phyloP scores from a whole-genome alignment of 1,284 basidiomycete genomes.

The Anthracocystis setariae region DNA sequence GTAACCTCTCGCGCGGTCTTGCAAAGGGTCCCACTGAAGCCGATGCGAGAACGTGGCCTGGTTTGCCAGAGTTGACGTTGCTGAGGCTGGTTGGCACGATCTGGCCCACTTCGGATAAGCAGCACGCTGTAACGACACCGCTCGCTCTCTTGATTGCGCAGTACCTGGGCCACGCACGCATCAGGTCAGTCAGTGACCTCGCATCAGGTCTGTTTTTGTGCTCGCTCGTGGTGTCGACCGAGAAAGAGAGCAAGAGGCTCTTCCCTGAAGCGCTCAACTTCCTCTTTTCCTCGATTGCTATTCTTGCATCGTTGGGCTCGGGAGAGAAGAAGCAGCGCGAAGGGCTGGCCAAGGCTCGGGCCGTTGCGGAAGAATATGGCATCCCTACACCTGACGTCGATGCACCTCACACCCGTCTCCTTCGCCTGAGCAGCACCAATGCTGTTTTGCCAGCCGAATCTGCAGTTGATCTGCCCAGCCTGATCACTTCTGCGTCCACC shows the following conservation, averaged over 20 bases:
- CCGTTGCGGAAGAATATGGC: constrained; percentile 54
- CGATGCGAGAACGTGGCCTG: constrained; percentile 86
- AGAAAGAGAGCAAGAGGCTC: constrained; percentile 83
- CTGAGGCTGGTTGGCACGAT: constrained; percentile 81
- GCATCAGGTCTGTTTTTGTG: constrained; percentile 88
- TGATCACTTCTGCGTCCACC: constrained; percentile 14
- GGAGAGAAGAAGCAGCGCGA: constrained; percentile 24
- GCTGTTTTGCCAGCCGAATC: constrained; percentile 12
- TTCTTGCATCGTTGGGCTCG: constrained; percentile 73
- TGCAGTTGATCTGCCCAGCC: constrained; percentile 30
- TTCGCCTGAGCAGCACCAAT: constrained; percentile 21
- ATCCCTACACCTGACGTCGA: constrained; percentile 63
- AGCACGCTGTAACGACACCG: constrained; percentile 87
- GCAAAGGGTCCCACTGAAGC: constrained; percentile 76
- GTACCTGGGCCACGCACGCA: constrained; percentile 85
- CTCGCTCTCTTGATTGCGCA: constrained; percentile 87
- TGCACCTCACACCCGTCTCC: constrained; percentile 39
- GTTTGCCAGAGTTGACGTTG: constrained; percentile 81
- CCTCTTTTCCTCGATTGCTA: constrained; percentile 76
- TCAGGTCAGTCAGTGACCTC: constrained; percentile 80
- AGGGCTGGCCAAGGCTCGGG: constrained; percentile 43
- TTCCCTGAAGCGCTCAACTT: constrained; percentile 92
- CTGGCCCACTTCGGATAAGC: constrained; percentile 95
- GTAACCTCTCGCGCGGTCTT: constrained; percentile 88
- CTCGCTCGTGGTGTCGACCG: constrained; percentile 79